Evolutionary conservation across 1,139 yeast species (phyloP).

Genomic region (Geotrichum candidum): DNA sequence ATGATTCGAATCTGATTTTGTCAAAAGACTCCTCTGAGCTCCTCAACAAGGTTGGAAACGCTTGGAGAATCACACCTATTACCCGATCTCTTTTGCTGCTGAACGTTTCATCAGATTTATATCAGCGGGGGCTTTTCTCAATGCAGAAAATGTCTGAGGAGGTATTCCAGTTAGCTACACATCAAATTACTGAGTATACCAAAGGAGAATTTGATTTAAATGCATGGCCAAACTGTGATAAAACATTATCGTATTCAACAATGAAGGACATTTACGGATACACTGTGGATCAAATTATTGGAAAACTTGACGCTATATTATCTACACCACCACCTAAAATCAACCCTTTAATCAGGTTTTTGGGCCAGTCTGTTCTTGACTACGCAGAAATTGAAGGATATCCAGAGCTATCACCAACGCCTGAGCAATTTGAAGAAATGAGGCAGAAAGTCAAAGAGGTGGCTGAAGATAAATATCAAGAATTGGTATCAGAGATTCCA

Average conservation of each 20-base stretch:
- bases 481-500: constrained; percentile 53
- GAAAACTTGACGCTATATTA: constrained; percentile 44
- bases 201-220: constrained; percentile 38
- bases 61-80: constrained; percentile 57
- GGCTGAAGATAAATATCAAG: constrained; percentile 57
- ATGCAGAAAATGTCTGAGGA: constrained; percentile 42
- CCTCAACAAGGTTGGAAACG: constrained; percentile 43
- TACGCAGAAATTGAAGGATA: constrained; percentile 43
- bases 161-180: constrained; percentile 43
- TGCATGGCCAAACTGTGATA: constrained; percentile 49
- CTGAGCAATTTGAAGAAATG: constrained; percentile 50
- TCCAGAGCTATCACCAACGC: constrained; percentile 39
- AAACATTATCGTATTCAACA: constrained; percentile 48
- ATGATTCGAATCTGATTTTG: constrained; percentile 29
- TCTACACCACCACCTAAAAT: constrained; percentile 55
- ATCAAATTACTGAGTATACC: constrained; percentile 35
- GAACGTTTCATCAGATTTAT: constrained; percentile 38
- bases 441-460: constrained; percentile 46
- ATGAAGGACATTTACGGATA: constrained; percentile 46
- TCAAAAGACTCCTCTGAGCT: constrained; percentile 42
- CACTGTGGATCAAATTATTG: constrained; percentile 45
- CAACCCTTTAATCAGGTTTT: constrained; percentile 47
- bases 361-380: constrained; percentile 48
- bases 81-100: constrained; percentile 50
- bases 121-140: constrained; percentile 68